Percentiles rank a stretch among this genome's conserved stretches.
phyloP scores from a whole-genome alignment of 495 filamentous ascomycete genomes.

The Bacidia rubella region DNA sequence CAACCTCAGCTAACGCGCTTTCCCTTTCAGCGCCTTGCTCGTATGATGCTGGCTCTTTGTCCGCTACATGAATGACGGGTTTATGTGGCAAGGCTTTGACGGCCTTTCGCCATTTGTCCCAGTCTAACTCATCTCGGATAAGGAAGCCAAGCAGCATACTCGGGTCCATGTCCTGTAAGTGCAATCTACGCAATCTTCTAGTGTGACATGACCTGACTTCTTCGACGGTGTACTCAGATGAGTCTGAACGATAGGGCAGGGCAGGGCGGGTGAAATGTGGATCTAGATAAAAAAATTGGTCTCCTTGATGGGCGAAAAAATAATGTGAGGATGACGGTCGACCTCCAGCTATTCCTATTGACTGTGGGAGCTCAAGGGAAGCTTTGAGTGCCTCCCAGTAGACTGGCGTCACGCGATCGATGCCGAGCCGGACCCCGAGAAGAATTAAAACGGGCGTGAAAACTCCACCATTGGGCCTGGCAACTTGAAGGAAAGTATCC shows the following conservation, averaged over 20 bases:
- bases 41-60: conserved; percentile 43
- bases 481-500: conserved; percentile 65
- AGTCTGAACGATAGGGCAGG: conserved; percentile 40
- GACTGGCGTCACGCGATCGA: conserved; percentile 81
- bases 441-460: conserved; percentile 83
- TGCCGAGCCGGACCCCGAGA: conserved; percentile 75
- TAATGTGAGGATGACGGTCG: conserved; percentile 93
- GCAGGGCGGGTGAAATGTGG: conserved; percentile 69
- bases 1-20: conserved; percentile 78
- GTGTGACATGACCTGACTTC: conserved; percentile 83
- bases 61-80: conserved; percentile 67
- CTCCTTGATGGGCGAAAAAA: conserved; percentile 87
- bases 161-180: conserved; percentile 89
- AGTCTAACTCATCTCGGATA: conserved; percentile 69
- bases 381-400: conserved; percentile 84
- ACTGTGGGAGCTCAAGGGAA: conserved; percentile 70
- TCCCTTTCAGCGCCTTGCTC: conserved; percentile 43
- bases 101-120: conserved; percentile 61
- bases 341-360: conserved; percentile 89
- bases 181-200: conserved; percentile 63
- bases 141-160: conserved; percentile 98
- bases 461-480: conserved; percentile 43
- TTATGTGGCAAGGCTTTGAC: conserved; percentile 63
- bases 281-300: conserved; percentile 87
- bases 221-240: conserved; percentile 45